Evolutionary conservation across 148 eudicot genomes (phyloP), one percentile per base, ranked within the genome.

Genomic region (Dysphania ambrosioides): DNA sequence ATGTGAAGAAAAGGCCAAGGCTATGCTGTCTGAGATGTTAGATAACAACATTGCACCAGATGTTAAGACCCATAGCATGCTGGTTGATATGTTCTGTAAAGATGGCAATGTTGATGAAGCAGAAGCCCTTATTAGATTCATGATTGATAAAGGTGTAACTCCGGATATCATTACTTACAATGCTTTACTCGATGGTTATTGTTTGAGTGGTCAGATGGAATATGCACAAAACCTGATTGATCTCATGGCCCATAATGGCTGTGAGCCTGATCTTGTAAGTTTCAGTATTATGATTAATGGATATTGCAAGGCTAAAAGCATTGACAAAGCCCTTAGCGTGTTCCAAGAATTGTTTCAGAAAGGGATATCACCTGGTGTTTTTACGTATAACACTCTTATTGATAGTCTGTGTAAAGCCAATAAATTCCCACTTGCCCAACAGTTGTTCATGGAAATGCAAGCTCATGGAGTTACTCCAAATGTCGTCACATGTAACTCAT

Each of bases 121-220:
- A 60, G 34, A 60, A 15, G 32, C 42, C 8, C 26, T 70, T 0
- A 4, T 77, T 2, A 0, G 41, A 5, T 8, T 2, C 4, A 69
- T 76, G 68, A 34, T 34, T 21, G 27, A 60, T 2, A 44, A 9
- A 15, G 69, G 79, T 59, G 68, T 9, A 49, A 5, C 21, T 44
- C 79, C 74, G 7, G 10, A 70, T 21, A 7, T 70, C 0, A 15
- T 42, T 60, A 42, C 75, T 24, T 77, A 71, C 15, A 26, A 10
- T 51, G 53, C 80, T 15, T 72, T 71, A 29, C 9, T 77, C 1
- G 69, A 77, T 77, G 79, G 79, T n/a, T 77, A 42, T 70, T 77
- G 74, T 60, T 59, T 69, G 47, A 26, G 42, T 8, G 79, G 79
- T 7, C 60, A 44, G 42, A 29, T 76, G 74, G 49, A 42, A 1